Base-by-base conservation (phyloP, 306 rosid species). In the Castanea sativa region DNA sequence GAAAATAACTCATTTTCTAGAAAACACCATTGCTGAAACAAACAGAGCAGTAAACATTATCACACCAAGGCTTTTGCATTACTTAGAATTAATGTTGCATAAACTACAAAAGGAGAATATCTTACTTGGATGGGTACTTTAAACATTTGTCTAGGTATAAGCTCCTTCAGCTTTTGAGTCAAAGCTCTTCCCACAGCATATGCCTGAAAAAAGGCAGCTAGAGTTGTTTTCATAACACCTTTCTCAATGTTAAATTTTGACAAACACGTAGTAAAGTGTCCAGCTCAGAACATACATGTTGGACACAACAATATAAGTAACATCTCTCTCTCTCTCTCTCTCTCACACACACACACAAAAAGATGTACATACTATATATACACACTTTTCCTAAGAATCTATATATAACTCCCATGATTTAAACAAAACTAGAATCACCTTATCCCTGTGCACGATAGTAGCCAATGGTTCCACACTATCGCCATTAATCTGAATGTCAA, bases 61-160 rank as follows among this genome's bases (percentile, higher is more conserved):
- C 35, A 79, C 68, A 82, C 59, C 71, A 76, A 33, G 68, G 82
- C 55, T 59, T 55, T 65, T 61, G 68, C n/a, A 25, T 3, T 45
- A n/a, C 64, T 29, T 27, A 38, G 16, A 23, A 8, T 75, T 6
- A 29, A 15, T 30, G 18, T 55, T 18, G 23, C 71, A 69, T 33
- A 35, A 60, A 27, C 59, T 21, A 78, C 21, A 55, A 77, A 71
- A 81, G 67, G 81, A 55, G 33, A 6, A 32, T 13, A 74, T 76
- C 87, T 84, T 83, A 92, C 97, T 80, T 94, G 98, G 81, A 94
- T 94, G 6, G 98, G 98, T 20, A 91, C 89, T 89, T 92, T 94
- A 86, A 94, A 94, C 98, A 94, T 94, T 73, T 94, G 98, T 49
- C 98, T 89, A 30, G 98, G 98, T 80, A 94, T 94, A 75, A 94